phyloP scores from a whole-genome alignment of 2,329 filamentous ascomycete genomes.

The Ophiocordyceps camponoti-rufipedis region DNA sequence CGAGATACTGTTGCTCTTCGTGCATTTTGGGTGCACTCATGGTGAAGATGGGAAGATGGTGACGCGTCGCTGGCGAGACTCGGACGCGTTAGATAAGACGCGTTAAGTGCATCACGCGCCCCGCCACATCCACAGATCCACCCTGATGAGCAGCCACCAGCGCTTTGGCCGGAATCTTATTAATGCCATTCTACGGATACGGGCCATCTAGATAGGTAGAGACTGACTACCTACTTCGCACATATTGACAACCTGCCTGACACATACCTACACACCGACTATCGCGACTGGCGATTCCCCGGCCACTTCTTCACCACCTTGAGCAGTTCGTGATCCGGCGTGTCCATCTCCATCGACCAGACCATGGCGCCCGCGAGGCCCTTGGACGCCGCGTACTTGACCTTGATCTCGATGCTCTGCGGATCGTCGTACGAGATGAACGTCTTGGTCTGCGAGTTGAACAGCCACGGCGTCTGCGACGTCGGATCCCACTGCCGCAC shows the following conservation, averaged over 20 bases:
- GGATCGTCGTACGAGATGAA: conserved; percentile 5
- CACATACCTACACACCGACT: background rate
- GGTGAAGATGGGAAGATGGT: too few species aligned
- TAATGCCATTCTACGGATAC: too few species aligned
- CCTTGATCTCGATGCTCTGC: conserved; percentile 3
- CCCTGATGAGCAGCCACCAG: too few species aligned
- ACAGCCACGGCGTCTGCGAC: conserved; percentile 4
- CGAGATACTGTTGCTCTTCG: conserved; percentile 88
- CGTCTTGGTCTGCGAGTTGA: conserved; percentile 1
- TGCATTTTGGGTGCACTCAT: conserved; percentile 21
- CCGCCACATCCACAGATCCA: too few species aligned
- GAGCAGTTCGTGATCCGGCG: background rate
- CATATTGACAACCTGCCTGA: too few species aligned
- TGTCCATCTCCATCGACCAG: background rate
- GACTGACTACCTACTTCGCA: too few species aligned
- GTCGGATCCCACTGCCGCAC: conserved; percentile 1
- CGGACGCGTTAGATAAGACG: too few species aligned
- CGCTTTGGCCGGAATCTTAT: too few species aligned
- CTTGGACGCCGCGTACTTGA: conserved; percentile 2
- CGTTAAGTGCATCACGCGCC: too few species aligned
- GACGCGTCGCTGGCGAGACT: too few species aligned
- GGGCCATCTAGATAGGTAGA: too few species aligned
- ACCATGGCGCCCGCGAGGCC: conserved; percentile 3
- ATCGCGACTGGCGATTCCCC: background rate
- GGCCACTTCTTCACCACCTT: background rate